A percentile compares a stretch with the other conserved stretches of the same genome.
Conservation (phyloP, 768 basidiomycete species). For the Trametes meyenii region DNA sequence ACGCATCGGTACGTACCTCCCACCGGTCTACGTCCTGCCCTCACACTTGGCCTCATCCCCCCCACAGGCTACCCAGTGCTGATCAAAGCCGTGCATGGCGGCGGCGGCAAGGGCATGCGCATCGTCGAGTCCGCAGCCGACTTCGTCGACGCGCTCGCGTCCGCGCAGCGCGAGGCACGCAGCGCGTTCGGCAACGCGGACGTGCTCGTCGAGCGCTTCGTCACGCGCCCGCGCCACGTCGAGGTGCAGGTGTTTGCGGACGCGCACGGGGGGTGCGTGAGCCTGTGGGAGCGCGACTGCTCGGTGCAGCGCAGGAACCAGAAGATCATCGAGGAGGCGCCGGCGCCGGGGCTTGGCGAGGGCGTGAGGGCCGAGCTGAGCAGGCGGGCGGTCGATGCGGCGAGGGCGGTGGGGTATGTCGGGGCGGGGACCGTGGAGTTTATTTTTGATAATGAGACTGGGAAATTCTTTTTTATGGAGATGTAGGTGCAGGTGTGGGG, state of each 20-base stretch:
- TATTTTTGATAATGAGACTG: constrained; percentile 90
- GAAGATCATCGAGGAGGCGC: constrained; percentile 96
- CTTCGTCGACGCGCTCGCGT: constrained; percentile 78
- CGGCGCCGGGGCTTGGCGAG: constrained; percentile 82
- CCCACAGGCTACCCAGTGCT: constrained; percentile 80
- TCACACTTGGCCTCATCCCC: neutral
- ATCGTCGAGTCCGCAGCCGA: constrained; percentile 67
- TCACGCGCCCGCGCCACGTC: constrained; percentile 84
- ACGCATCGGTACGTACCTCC: constrained; percentile 57
- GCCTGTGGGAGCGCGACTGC: constrained; percentile 95
- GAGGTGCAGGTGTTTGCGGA: constrained; percentile 97
- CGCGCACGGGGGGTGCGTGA: constrained; percentile 75
- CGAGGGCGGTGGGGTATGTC: constrained; percentile 87
- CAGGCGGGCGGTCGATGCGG: constrained; percentile 89
- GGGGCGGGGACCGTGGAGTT: constrained; percentile 97
- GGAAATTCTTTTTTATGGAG: constrained; percentile 94
- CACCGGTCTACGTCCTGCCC: neutral
- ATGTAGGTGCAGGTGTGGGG: constrained; percentile 54
- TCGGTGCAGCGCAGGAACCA: constrained; percentile 92
- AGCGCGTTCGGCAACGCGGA: constrained; percentile 88
- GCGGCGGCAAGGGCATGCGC: constrained; percentile 96
- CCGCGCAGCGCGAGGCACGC: constrained; percentile 86
- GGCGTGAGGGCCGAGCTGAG: constrained; percentile 82
- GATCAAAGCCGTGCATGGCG: constrained; percentile 96
- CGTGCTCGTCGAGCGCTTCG: constrained; percentile 89